phyloP scores from a whole-genome alignment of 2,329 filamentous ascomycete genomes.

The Trichophaea hybrida region DNA sequence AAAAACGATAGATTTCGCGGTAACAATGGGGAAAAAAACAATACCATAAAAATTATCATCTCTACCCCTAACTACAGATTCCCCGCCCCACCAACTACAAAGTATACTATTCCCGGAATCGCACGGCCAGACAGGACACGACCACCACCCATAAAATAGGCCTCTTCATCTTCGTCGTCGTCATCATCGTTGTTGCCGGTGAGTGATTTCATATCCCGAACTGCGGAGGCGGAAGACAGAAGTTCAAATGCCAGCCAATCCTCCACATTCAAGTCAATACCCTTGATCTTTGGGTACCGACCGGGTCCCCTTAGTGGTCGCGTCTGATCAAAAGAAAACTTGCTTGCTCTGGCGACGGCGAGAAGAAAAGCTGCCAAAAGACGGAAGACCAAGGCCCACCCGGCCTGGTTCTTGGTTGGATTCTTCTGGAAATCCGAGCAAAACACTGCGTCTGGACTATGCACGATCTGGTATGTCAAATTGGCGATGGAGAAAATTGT shows the following conservation, averaged over 20 bases:
- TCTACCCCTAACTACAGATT: no score
- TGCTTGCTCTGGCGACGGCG: neutral
- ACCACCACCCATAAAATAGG: neutral
- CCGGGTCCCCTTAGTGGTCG: neutral
- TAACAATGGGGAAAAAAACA: no score
- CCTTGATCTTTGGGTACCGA: neutral
- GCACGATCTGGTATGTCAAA: neutral
- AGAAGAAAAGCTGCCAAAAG: neutral
- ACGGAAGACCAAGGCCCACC: neutral
- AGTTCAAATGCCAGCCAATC: neutral
- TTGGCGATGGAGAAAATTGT: neutral
- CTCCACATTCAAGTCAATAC: neutral
- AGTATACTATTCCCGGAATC: neutral
- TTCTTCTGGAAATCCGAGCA: neutral
- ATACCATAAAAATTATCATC: no score
- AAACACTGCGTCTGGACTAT: neutral
- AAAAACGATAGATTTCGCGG: no score
- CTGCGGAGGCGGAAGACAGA: neutral
- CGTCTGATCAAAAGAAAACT: neutral
- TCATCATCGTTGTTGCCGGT: neutral
- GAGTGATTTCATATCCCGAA: neutral
- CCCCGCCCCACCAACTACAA: neutral
- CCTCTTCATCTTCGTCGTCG: neutral
- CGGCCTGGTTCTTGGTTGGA: neutral
- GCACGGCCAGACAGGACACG: neutral